phyloP scores from a whole-genome alignment of 2,329 filamentous ascomycete species.

The Xylariomycetidae sp. region DNA sequence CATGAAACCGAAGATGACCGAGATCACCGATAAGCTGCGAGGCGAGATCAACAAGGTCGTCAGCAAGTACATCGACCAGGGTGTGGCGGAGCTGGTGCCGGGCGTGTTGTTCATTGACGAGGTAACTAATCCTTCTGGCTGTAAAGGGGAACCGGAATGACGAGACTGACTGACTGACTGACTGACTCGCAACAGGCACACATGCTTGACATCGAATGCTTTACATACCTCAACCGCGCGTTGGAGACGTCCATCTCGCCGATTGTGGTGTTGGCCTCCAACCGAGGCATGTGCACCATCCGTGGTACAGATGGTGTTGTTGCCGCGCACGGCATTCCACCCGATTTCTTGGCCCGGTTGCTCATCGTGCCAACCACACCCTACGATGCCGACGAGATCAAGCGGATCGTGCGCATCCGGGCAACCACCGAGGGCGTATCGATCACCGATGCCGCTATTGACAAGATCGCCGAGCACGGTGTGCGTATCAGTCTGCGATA shows the following conservation, averaged over 20 bases:
- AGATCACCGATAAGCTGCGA: slow-evolving; percentile 96
- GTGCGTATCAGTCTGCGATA: slow-evolving; percentile 88
- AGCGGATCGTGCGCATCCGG: slow-evolving; percentile 82
- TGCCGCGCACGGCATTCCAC: slow-evolving; percentile 88
- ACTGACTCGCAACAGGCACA: slow-evolving; percentile 70
- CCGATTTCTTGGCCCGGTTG: slow-evolving; percentile 87
- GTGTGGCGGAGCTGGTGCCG: slow-evolving; percentile 94
- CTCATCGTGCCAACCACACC: slow-evolving; percentile 94
- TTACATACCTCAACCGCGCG: slow-evolving; percentile 98
- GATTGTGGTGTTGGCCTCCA: slow-evolving; percentile 95
- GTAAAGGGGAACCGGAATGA: slow-evolving; percentile 1
- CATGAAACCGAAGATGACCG: slow-evolving; percentile 99
- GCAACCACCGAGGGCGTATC: slow-evolving; percentile 75
- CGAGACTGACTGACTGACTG: slow-evolving; percentile 12
- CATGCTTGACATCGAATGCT: slow-evolving; percentile 99
- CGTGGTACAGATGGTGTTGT: slow-evolving; percentile 78
- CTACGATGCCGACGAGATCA: slow-evolving; percentile 85
- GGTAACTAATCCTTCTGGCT: slow-evolving; percentile 46
- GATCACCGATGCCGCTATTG: slow-evolving; percentile 76
- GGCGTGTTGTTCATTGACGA: slow-evolving; percentile 98
- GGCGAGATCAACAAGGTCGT: slow-evolving; percentile 99
- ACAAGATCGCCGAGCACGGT: slow-evolving; percentile 82
- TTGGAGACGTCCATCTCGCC: slow-evolving; percentile 91
- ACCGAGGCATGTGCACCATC: slow-evolving; percentile 90
- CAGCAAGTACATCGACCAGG: slow-evolving; percentile 97